Conservation (phyloP, 2,329 filamentous ascomycete species). For the Pestalotiopsis sp. region DNA sequence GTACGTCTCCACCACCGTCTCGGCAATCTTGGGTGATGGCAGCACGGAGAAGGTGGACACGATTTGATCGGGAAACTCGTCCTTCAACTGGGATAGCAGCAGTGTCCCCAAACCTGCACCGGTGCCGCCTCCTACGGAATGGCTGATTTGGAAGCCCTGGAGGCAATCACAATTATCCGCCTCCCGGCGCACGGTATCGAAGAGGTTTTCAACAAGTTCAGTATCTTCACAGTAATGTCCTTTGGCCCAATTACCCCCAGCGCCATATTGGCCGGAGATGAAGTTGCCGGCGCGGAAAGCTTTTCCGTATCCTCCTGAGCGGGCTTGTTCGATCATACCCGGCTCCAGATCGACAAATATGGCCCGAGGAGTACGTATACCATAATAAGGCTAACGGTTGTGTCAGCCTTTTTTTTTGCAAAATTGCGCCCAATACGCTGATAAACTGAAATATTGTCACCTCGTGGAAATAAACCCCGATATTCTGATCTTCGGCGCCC, state of each 20-base stretch:
- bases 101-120: conserved; percentile 99
- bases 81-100: conserved; percentile 99
- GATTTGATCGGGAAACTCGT: conserved; percentile 99
- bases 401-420: neutral
- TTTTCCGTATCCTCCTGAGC: conserved; percentile 95
- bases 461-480: conserved; percentile 99
- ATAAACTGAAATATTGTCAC: conserved; percentile 32
- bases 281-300: conserved; percentile 99
- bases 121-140: conserved; percentile 99
- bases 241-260: conserved; percentile 99
- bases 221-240: conserved; percentile 99
- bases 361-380: conserved; percentile 99
- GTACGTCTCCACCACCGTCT: conserved; percentile 99
- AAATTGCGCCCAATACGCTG: neutral
- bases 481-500: conserved; percentile 98
- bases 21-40: conserved; percentile 98
- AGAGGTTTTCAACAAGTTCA: conserved; percentile 95
- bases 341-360: conserved; percentile 91
- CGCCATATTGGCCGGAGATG: conserved; percentile 98
- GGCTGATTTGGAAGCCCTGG: conserved; percentile 99
- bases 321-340: conserved; percentile 99
- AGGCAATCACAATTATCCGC: conserved; percentile 99
- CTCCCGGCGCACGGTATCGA: conserved; percentile 98
- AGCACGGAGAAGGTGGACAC: conserved; percentile 99
- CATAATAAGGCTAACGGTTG: conserved; percentile 60